phyloP scores from a whole-genome alignment of 805 yeast species.

The Yamadazyma scolyti region DNA sequence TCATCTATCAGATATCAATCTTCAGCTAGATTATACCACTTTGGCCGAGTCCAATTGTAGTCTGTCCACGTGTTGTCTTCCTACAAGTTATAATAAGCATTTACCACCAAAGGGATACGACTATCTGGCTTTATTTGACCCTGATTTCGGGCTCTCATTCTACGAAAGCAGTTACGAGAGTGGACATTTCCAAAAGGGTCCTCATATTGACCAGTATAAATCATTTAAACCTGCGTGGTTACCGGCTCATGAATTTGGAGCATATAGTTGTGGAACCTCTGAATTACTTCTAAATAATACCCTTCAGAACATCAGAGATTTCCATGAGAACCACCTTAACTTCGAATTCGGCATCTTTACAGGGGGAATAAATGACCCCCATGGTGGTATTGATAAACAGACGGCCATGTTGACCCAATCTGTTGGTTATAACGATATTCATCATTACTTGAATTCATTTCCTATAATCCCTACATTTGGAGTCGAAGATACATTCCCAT shows the following conservation, averaged over 20 bases:
- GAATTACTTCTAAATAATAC: constrained; percentile 57
- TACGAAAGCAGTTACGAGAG: constrained; percentile 24
- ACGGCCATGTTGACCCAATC: constrained; percentile 68
- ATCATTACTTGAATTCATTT: constrained; percentile 43
- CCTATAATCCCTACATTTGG: constrained; percentile 65
- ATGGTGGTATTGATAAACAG: constrained; percentile 50
- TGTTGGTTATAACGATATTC: constrained; percentile 59
- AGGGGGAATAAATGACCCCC: constrained; percentile 68
- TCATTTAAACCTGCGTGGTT: constrained; percentile 13
- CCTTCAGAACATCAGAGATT: constrained; percentile 26
- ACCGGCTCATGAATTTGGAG: constrained; percentile 62
- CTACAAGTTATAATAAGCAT: constrained; percentile 37
- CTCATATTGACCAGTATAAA: constrained; percentile 14
- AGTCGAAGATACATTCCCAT: constrained; percentile 67
- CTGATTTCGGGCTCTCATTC: constrained; percentile 11
- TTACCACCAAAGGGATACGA: constrained; percentile 13
- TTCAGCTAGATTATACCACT: constrained; percentile 48
- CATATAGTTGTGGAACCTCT: constrained; percentile 65
- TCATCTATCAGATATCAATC: constrained; percentile 63
- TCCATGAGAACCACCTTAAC: constrained; percentile 21
- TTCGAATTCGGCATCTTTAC: constrained; percentile 68
- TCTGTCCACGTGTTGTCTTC: constrained; percentile 57
- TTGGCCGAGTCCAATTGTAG: constrained; percentile 58
- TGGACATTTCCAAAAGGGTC: constrained; percentile 26
- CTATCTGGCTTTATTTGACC: constrained; percentile 27